Evolutionary conservation across 495 filamentous ascomycete genomes (phyloP), one percentile per base, ranked within the genome.

Genomic region (Extremus antarcticus): DNA sequence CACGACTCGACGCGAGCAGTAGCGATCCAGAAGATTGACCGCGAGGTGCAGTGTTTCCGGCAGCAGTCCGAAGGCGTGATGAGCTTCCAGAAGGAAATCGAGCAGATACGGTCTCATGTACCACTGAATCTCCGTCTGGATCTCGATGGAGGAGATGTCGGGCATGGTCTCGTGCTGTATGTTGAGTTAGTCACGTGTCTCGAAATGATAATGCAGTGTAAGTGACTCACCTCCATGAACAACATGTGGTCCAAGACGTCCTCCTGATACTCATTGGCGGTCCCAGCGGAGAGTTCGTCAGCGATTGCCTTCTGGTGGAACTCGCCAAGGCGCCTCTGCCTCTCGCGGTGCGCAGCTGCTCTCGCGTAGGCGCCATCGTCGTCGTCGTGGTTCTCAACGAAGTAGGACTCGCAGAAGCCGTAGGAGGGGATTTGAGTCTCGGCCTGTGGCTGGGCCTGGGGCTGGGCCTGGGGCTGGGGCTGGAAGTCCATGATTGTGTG

Each of bases 121-220:
- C 94, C 94, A 99, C 66, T 96, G 88, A 53, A 99, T 97, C 74
- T 99, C 92, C 46, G 89, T 86, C 70, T 99, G 92, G 68, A 97
- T 94, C 62, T 99, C 92, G 68, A 99, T 99, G 17, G 91, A 88
- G 62, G 90, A 90, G 64, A 94, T 88, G 67, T 99, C 94, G 25
- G 92, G 89, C 60, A 96, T 74, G 32, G 94, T 97, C 68, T 90
- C 83, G 61, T 80, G 74, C 92, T 96, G 40, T 4, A 51, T n/a
- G 47, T n/a, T n/a, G 54, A 22, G 56, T 70, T 61, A 76, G 62
- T 41, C 57, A 46, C 47, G 45, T n/a, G n/a, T n/a, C n/a, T n/a
- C n/a, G n/a, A n/a, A n/a, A n/a, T n/a, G n/a, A n/a, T n/a, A n/a
- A n/a, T n/a, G n/a, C n/a, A n/a, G n/a, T n/a, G n/a, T n/a, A n/a